phyloP scores from a whole-genome alignment of 2,329 filamentous ascomycete species.

The Diaporthe sp. region DNA sequence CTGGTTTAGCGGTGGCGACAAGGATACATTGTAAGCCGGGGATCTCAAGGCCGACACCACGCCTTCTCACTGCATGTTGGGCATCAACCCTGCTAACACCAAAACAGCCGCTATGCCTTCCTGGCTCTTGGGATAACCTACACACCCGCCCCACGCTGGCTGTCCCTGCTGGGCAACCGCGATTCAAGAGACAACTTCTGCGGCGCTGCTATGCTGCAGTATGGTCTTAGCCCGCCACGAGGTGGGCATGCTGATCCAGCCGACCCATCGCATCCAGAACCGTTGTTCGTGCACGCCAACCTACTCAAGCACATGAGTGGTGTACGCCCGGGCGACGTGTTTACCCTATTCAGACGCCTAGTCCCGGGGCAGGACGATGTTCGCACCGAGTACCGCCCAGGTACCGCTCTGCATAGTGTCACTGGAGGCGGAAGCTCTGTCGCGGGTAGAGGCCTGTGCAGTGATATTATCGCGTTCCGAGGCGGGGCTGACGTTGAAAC shows the following conservation, averaged over 20 bases:
- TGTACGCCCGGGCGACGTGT: slow-evolving; percentile 28
- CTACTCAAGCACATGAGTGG: slow-evolving; percentile 41
- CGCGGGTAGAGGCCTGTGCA: slow-evolving; percentile 36
- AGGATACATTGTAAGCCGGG: slow-evolving; percentile 40
- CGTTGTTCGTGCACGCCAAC: slow-evolving; percentile 41
- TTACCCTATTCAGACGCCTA: slow-evolving; percentile 34
- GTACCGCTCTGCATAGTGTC: slow-evolving; percentile 23
- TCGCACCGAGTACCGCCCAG: slow-evolving; percentile 1
- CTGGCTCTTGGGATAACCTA: slow-evolving; percentile 40
- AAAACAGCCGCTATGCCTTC: slow-evolving; percentile 40
- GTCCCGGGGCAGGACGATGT: slow-evolving; percentile 36
- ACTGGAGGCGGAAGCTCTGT: slow-evolving; percentile 29
- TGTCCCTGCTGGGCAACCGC: slow-evolving; percentile 39
- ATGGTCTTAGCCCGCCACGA: slow-evolving; percentile 33
- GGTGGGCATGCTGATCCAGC: slow-evolving; percentile 16
- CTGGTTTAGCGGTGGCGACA: slow-evolving; percentile 41
- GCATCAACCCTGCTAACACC: background rate
- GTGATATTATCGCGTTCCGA: slow-evolving; percentile 38
- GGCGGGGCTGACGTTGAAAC: slow-evolving; percentile 34
- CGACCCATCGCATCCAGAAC: slow-evolving; percentile 34
- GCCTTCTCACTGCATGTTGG: background rate
- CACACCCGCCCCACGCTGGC: slow-evolving; percentile 41
- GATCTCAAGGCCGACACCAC: background rate
- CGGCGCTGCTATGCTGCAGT: slow-evolving; percentile 42
- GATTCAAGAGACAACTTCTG: slow-evolving; percentile 32